Percentiles rank a stretch among this genome's conserved stretches.
Evolutionary conservation across 164 flowering plant genomes (phyloP).

Genomic region (Sedum album): DNA sequence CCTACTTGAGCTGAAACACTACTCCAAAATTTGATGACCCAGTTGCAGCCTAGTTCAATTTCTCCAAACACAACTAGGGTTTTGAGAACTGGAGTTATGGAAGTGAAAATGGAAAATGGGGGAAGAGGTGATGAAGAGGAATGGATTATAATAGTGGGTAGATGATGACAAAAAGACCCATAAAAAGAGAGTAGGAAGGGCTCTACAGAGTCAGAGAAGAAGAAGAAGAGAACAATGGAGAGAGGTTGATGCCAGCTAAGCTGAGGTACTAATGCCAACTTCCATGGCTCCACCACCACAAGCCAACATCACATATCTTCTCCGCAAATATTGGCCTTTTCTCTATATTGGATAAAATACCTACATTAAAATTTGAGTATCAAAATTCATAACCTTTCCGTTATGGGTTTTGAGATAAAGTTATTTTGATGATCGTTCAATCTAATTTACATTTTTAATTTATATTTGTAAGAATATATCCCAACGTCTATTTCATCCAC

Average conservation of each 20-base stretch:
- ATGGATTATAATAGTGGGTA: neutral
- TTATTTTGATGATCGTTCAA: too few relatives aligned
- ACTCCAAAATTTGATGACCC: neutral
- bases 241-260: neutral
- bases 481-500: too few relatives aligned
- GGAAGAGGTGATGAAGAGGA: neutral
- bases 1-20: neutral
- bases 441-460: too few relatives aligned
- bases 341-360: too few relatives aligned
- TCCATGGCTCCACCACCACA: neutral
- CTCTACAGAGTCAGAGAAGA: too few relatives aligned
- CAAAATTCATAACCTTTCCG: too few relatives aligned
- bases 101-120: neutral
- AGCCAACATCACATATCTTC: neutral
- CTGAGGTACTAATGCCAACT: neutral
- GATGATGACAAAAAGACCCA: constrained; percentile 5
- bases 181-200: neutral
- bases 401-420: too few relatives aligned
- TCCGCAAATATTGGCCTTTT: neutral
- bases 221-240: too few relatives aligned
- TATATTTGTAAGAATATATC: too few relatives aligned
- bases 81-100: neutral
- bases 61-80: neutral
- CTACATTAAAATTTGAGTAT: too few relatives aligned
- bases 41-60: neutral